A percentile compares a stretch with the other conserved stretches of the same genome.
Evolutionary conservation across 495 filamentous ascomycete genomes (phyloP).

Genomic region (Hyaloscypha finlandica): DNA sequence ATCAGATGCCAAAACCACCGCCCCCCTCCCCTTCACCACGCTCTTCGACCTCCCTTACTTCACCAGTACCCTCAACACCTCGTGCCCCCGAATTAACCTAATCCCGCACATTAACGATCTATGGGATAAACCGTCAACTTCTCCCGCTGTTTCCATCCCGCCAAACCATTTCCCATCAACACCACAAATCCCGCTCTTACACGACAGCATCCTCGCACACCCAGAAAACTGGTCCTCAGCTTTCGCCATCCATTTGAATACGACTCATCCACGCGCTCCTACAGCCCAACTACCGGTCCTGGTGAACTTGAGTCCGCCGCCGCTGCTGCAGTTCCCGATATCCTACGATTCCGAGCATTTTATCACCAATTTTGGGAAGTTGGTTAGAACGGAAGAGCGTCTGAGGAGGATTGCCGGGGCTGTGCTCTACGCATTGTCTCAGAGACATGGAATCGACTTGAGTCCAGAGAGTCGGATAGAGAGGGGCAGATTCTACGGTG

Average conservation of each 20-base stretch:
- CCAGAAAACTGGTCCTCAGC: conserved; percentile 20
- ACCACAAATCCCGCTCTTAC: neutral
- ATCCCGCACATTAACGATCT: conserved; percentile 12
- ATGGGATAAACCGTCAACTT: conserved; percentile 10
- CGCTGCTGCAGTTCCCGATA: conserved; percentile 45
- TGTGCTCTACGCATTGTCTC: conserved; percentile 36
- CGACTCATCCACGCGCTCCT: neutral
- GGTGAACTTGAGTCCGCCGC: conserved; percentile 23
- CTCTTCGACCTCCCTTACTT: conserved; percentile 51
- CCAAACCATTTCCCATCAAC: conserved; percentile 2
- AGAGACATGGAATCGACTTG: conserved; percentile 19
- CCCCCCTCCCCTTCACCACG: conserved; percentile 36
- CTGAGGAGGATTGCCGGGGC: conserved; percentile 33
- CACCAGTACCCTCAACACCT: conserved; percentile 32
- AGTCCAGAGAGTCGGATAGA: neutral
- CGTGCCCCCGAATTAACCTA: conserved; percentile 44
- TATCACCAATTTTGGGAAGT: conserved; percentile 36
- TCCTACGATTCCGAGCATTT: conserved; percentile 31
- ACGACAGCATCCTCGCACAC: conserved; percentile 27
- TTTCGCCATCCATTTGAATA: conserved; percentile 29
- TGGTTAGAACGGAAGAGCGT: conserved; percentile 34
- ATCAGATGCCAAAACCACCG: conserved; percentile 25
- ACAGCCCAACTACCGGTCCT: conserved; percentile 28
- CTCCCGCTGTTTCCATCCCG: neutral
- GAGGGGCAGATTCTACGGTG: conserved; percentile 31